phyloP scores from a whole-genome alignment of 2,329 filamentous ascomycete genomes.

The Zymoseptoria passerinii region DNA sequence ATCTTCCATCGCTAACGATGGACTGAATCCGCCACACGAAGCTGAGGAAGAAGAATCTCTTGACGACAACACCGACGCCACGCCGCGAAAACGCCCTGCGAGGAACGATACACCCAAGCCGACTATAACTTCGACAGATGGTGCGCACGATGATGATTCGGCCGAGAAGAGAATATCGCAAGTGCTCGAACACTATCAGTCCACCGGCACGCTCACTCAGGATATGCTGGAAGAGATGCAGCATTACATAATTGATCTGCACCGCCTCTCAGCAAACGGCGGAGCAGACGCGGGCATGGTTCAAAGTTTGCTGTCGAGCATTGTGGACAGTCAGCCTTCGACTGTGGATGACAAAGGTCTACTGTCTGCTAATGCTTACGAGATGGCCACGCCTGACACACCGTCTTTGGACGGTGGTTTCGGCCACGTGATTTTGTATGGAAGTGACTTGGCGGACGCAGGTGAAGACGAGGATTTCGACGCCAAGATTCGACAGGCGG shows the following conservation, averaged over 20 bases:
- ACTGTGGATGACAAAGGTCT: constrained; percentile 12
- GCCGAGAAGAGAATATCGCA: constrained; percentile 17
- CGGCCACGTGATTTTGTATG: constrained; percentile 27
- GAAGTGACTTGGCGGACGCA: constrained; percentile 9
- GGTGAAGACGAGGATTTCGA: constrained; percentile 26
- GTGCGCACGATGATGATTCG: constrained; percentile 2
- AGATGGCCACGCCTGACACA: constrained; percentile 28
- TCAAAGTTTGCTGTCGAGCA: constrained; percentile 28
- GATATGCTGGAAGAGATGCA: constrained; percentile 28
- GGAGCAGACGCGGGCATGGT: constrained; percentile 30
- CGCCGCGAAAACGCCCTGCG: constrained; percentile 18
- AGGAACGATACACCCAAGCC: constrained; percentile 22
- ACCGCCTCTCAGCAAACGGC: constrained; percentile 26
- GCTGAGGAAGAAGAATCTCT: constrained; percentile 7
- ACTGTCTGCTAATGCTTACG: constrained; percentile 19
- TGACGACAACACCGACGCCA: constrained; percentile 19
- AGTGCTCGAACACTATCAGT: constrained; percentile 25
- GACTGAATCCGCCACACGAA: constrained; percentile 18
- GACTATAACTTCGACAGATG: constrained; percentile 4
- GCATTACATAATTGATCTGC: constrained; percentile 25
- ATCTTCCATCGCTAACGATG: constrained; percentile 17
- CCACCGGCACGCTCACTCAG: constrained; percentile 24
- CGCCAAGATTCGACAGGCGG: constrained; percentile 24
- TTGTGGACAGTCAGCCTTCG: constrained; percentile 12
- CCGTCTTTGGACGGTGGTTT: constrained; percentile 21